Conservation (phyloP, 805 yeast species). For the Candida railenensis region DNA sequence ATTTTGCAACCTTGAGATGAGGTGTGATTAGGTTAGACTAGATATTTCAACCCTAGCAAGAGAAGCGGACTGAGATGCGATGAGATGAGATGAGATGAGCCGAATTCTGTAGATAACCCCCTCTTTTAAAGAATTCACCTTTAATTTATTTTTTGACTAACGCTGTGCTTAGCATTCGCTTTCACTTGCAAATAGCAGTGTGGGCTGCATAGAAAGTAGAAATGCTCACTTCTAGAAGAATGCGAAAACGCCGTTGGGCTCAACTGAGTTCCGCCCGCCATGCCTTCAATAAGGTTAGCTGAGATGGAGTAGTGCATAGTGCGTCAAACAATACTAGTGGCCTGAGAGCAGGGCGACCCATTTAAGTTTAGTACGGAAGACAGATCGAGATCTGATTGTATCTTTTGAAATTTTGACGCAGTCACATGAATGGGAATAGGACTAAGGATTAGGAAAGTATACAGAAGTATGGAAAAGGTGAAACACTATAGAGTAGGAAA, state of each 20-base stretch:
- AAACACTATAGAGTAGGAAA: too few species aligned
- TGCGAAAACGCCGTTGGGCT: background rate
- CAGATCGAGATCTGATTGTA: too few species aligned
- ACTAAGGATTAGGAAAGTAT: too few species aligned
- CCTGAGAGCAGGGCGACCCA: too few species aligned
- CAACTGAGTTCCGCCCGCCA: background rate
- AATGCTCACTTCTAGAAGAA: background rate
- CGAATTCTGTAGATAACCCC: background rate
- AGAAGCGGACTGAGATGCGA: background rate
- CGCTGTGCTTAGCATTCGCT: background rate
- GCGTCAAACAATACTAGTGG: too few species aligned
- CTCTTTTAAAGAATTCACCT: background rate
- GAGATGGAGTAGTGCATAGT: too few species aligned
- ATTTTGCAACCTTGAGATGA: background rate
- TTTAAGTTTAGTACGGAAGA: too few species aligned
- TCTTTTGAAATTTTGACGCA: too few species aligned
- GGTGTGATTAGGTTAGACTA: background rate
- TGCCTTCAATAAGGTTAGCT: background rate
- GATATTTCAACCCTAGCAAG: background rate
- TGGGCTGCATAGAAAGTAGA: background rate
- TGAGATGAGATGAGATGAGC: background rate
- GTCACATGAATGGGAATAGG: too few species aligned
- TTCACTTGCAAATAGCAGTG: background rate
- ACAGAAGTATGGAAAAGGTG: too few species aligned
- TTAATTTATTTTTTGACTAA: too few species aligned